Percentiles rank a stretch among this genome's conserved stretches.
These are phyloP conservation scores for Vigna hirtella DNA, from an alignment of 306 rosid genomes.

Conservation along the genomic window DNA sequence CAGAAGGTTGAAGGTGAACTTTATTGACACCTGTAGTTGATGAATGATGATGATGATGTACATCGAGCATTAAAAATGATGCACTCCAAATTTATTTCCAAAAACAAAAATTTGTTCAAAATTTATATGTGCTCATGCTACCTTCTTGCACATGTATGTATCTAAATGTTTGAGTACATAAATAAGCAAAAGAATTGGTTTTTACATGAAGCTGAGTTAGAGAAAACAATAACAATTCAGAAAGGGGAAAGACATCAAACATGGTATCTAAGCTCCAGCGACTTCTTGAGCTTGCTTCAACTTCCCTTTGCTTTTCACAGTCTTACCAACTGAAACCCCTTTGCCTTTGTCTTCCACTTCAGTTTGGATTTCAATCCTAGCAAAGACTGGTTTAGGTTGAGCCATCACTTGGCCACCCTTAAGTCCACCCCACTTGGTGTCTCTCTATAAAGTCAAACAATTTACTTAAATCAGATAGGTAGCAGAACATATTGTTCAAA, in stretches of 20 bases:
- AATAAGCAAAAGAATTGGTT: constrained; percentile 36
- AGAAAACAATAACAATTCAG: constrained; percentile 21
- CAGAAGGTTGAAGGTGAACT: not conserved
- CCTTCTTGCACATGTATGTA: constrained; percentile 31
- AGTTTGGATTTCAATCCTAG: constrained; percentile 73
- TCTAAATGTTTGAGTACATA: constrained; percentile 27
- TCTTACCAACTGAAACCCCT: constrained; percentile 52
- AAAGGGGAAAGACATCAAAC: not conserved
- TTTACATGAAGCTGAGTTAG: constrained; percentile 8
- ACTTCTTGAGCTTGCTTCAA: constrained; percentile 58
- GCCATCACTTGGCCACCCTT: constrained; percentile 87
- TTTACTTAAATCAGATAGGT: constrained; percentile 44
- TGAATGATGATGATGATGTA: not conserved
- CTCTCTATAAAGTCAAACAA: constrained; percentile 60
- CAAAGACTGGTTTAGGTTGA: constrained; percentile 81
- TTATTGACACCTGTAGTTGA: no score
- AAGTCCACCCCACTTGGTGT: constrained; percentile 91
- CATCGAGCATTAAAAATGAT: not conserved
- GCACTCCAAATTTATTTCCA: not conserved
- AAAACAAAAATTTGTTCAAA: constrained; percentile 22
- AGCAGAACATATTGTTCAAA: constrained; percentile 32
- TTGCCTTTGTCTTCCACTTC: constrained; percentile 52
- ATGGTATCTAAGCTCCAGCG: constrained; percentile 61
- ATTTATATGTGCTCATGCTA: constrained; percentile 24
- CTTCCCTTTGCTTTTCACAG: constrained; percentile 57